A percentile compares a stretch with the other conserved stretches of the same genome.
Evolutionary conservation across 2,329 filamentous ascomycete genomes (phyloP).

Genomic region (Fusarium sp.): DNA sequence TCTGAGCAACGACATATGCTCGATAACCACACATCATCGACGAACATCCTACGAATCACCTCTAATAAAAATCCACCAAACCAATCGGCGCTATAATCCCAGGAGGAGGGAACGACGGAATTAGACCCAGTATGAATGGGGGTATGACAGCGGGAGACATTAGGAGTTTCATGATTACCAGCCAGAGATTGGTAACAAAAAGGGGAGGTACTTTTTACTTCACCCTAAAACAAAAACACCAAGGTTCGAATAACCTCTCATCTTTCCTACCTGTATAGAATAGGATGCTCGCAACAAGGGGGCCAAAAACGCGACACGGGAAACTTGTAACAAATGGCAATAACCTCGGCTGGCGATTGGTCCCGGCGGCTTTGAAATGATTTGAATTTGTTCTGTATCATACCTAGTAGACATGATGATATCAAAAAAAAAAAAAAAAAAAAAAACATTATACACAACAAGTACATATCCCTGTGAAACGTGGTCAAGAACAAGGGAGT

Average conservation of each 20-base stretch:
- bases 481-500: background rate
- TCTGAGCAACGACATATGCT: background rate
- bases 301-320: background rate
- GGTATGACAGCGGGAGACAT: background rate
- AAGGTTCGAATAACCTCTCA: background rate
- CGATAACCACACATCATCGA: background rate
- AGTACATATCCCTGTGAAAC: background rate
- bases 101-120: background rate
- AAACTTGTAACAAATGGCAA: conserved; percentile 2
- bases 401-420: conserved; percentile 6
- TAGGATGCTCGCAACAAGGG: background rate
- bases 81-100: conserved; percentile 3
- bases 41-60: background rate
- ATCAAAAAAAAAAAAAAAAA: too few species aligned
- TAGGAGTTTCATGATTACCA: conserved; percentile 2
- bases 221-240: background rate
- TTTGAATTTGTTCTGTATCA: conserved; percentile 22
- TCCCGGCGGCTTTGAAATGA: background rate
- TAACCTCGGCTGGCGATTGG: background rate
- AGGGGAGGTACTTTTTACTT: background rate
- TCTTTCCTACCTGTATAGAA: conserved; percentile 5
- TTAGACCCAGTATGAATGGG: conserved; percentile 1
- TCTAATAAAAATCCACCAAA: conserved; percentile 17
- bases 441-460: background rate
- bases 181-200: background rate